Conservation (phyloP, 225 moss, liverwort and hornwort species). For the Lunularia cruciata region DNA sequence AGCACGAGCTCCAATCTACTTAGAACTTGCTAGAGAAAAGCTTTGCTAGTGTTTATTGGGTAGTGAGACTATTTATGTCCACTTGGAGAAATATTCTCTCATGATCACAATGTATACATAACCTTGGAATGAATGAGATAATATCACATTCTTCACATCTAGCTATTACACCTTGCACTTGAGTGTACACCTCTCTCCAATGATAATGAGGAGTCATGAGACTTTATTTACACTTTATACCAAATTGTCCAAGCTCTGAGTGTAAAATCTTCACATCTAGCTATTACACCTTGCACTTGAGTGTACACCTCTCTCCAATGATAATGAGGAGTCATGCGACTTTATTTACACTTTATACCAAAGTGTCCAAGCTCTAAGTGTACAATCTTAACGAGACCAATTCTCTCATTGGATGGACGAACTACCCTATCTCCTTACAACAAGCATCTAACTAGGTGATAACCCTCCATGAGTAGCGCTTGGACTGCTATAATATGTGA, state of each 20-base stretch:
- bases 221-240: constrained; percentile 4
- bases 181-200: neutral
- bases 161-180: neutral
- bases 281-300: neutral
- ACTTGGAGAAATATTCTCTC: constrained; percentile 17
- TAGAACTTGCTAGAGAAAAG: constrained; percentile 1
- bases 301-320: neutral
- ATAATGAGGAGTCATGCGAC: constrained; percentile 3
- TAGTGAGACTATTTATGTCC: neutral
- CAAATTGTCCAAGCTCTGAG: constrained; percentile 19
- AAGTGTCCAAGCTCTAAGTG: constrained; percentile 21
- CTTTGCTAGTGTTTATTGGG: neutral
- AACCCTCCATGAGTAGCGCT: neutral
- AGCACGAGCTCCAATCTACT: neutral
- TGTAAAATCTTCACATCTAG: constrained; percentile 6
- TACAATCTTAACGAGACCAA: constrained; percentile 5
- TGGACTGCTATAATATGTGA: neutral
- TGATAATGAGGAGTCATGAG: constrained; percentile 3
- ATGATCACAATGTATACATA: constrained; percentile 4
- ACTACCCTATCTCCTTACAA: constrained; percentile 5
- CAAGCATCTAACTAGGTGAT: constrained; percentile 8
- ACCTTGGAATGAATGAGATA: neutral
- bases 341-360: constrained; percentile 4
- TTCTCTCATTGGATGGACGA: neutral
- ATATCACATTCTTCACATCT: neutral